phyloP scores from a whole-genome alignment of 2,329 filamentous ascomycete genomes.

The Claviceps sp. region DNA sequence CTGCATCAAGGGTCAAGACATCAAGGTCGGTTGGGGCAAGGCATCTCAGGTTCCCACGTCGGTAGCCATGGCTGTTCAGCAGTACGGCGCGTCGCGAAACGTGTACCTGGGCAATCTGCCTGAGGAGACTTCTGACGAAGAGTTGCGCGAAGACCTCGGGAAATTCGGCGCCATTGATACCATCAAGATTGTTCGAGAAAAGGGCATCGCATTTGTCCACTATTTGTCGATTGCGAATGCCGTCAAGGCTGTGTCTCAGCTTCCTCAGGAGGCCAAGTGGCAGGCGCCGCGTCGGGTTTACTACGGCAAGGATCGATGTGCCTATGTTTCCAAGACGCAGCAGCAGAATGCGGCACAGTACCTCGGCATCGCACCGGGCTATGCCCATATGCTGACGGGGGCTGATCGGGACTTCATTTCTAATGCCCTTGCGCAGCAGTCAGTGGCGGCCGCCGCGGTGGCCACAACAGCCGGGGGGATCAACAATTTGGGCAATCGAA shows the following conservation, averaged over 20 bases:
- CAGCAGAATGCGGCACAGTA: constrained; percentile 99
- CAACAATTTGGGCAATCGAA: constrained; percentile 93
- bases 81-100: constrained; percentile 91
- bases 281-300: constrained; percentile 89
- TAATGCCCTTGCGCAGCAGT: constrained; percentile 91
- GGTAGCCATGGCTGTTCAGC: constrained; percentile 92
- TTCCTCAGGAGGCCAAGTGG: constrained; percentile 95
- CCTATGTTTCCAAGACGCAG: constrained; percentile 98
- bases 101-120: constrained; percentile 91
- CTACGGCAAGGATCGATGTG: constrained; percentile 96
- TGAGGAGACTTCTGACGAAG: constrained; percentile 82
- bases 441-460: constrained; percentile 89
- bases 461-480: constrained; percentile 93
- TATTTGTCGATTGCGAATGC: constrained; percentile 96
- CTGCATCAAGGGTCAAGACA: constrained; percentile 95
- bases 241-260: constrained; percentile 92
- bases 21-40: constrained; percentile 99
- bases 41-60: constrained; percentile 96
- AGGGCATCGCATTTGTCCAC: constrained; percentile 94
- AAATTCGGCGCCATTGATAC: constrained; percentile 97
- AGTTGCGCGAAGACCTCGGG: constrained; percentile 84
- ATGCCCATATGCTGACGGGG: constrained; percentile 90
- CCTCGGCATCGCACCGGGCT: constrained; percentile 88
- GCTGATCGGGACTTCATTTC: constrained; percentile 95
- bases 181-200: constrained; percentile 94